A percentile compares a stretch with the other conserved stretches of the same genome.
These are phyloP conservation scores for Eutrema heterophyllum DNA, from an alignment of 345 rosid species.

Conservation along the genomic window DNA sequence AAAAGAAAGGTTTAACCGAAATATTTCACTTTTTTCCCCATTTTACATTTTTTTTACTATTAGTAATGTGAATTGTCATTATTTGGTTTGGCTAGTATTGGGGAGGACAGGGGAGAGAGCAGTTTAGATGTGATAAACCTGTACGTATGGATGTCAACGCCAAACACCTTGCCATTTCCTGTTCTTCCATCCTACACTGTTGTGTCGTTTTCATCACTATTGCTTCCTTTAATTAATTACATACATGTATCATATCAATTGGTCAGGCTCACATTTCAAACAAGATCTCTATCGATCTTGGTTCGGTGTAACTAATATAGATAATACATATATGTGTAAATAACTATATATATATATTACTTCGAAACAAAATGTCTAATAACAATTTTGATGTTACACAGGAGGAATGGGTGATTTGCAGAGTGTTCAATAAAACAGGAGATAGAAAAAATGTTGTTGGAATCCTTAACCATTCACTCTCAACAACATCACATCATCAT, in stretches of 20 bases:
- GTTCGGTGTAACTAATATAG: neutral
- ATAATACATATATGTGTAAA: neutral
- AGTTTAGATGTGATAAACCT: slow-evolving; percentile 43
- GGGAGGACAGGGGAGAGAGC: slow-evolving; percentile 15
- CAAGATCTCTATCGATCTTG: slow-evolving; percentile 11
- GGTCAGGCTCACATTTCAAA: slow-evolving; percentile 25
- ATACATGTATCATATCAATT: neutral
- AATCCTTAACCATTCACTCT: slow-evolving; percentile 27
- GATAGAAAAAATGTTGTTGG: slow-evolving; percentile 52
- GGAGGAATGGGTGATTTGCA: slow-evolving; percentile 98
- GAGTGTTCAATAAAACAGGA: slow-evolving; percentile 68
- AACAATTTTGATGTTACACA: slow-evolving; percentile 11
- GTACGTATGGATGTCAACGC: slow-evolving; percentile 32
- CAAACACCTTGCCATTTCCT: slow-evolving; percentile 31
- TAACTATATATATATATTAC: neutral
- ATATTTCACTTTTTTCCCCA: neutral
- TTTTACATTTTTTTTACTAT: neutral
- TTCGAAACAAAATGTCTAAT: neutral
- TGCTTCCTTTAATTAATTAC: neutral
- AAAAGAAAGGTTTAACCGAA: slow-evolving; percentile 16
- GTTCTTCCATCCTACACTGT: slow-evolving; percentile 18
- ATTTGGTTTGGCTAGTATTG: slow-evolving; percentile 21
- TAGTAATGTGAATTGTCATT: slow-evolving; percentile 6
- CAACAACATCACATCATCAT: slow-evolving; percentile 21
- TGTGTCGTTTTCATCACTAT: slow-evolving; percentile 33